Evolutionary conservation across 352 stramenopile genomes (phyloP), one percentile per base, ranked within the genome.

Genomic region (Blastocystis sp.): DNA sequence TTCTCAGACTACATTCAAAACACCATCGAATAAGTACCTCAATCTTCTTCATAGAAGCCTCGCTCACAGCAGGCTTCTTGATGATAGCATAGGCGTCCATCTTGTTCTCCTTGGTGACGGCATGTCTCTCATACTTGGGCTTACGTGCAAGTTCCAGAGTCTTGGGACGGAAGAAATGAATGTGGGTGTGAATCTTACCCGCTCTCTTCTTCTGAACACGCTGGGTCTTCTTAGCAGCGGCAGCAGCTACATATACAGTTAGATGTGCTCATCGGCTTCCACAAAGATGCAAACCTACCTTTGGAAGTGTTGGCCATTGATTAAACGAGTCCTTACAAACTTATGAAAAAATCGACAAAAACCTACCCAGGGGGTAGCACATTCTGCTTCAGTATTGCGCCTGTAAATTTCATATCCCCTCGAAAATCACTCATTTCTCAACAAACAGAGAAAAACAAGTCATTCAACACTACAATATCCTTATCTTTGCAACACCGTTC

Each of bases 41-140:
- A 90, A 99, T 99, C 93, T 99, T 98, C 94, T 99, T 99, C 97
- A 99, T 99, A 87, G 97, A 98, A 91, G 96, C 98, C 92, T 99
- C 96, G 50, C 97, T 99, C 76, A 97, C 99, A 69, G 99, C 92
- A 54, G 97, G 97, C 88, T 97, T 95, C 94, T 99, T 99, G 93
- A 99, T 98, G 91, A 99, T 97, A 92, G 95, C 94, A 93, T 98
- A 98, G 94, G 98, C 98, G 93, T 99, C 96, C 90, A 98, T 93
- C 91, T 96, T 97, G 92, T 94, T 97, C 20, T 80, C 41, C 39
- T 59, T 95, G 37, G 95, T 94, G 47, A 96, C 93, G 87, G 94
- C 92, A 93, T 97, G 98, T 90, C 91, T 92, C 20, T 94, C 92
- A 92, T 98, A 99, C 91, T 97, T 98, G 43, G 97, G 97, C 66